Conservation (phyloP, 2,329 filamentous ascomycete genomes). For the Ilyonectria robusta region DNA sequence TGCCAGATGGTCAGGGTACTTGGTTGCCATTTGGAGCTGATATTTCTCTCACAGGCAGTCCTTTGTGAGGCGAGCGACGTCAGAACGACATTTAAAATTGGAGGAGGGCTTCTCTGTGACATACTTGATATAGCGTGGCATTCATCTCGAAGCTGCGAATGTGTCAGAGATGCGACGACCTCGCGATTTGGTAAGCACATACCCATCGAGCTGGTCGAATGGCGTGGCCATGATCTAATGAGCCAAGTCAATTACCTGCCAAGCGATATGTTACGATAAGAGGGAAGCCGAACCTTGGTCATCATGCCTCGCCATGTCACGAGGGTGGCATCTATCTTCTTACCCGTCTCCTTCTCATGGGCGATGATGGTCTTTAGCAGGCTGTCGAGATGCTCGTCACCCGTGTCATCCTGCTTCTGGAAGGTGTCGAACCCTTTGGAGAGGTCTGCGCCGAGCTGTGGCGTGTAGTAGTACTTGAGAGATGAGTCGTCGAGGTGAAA, state of each 20-base stretch:
- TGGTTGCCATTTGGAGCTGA: not conserved
- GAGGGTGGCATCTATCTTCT: slow-evolving; percentile 81
- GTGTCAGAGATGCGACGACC: slow-evolving; percentile 36
- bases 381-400: slow-evolving; percentile 90
- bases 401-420: slow-evolving; percentile 83
- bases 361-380: slow-evolving; percentile 82
- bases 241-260: slow-evolving; percentile 28
- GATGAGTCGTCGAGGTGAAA: slow-evolving; percentile 85
- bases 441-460: slow-evolving; percentile 78
- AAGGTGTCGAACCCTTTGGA: slow-evolving; percentile 87
- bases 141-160: slow-evolving; percentile 90
- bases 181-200: slow-evolving; percentile 45
- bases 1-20: slow-evolving; percentile 53
- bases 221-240: slow-evolving; percentile 85
- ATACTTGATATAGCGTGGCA: slow-evolving; percentile 89
- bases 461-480: slow-evolving; percentile 90
- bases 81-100: slow-evolving; percentile 9
- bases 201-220: slow-evolving; percentile 87
- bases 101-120: slow-evolving; percentile 53
- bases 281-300: slow-evolving; percentile 79
- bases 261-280: not conserved
- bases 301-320: slow-evolving; percentile 99
- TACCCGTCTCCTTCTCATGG: slow-evolving; percentile 77
- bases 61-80: slow-evolving; percentile 52
- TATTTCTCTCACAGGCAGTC: slow-evolving; percentile 65